A percentile compares a stretch with the other conserved stretches of the same genome.
Conservation (phyloP, 2,329 filamentous ascomycete species). For the Exophiala aquamarina region DNA sequence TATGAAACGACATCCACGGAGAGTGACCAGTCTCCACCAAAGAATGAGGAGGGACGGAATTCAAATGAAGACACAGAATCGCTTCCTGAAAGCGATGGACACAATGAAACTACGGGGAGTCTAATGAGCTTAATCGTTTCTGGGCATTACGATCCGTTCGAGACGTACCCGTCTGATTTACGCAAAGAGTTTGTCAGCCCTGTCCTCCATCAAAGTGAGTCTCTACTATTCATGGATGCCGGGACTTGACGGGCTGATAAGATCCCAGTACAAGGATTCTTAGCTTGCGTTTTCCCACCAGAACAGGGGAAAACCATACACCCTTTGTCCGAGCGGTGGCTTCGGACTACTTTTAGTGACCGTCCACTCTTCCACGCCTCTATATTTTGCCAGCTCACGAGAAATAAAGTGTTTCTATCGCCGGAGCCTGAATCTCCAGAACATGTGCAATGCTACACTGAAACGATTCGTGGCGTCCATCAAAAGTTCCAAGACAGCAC, state of each 20-base stretch:
- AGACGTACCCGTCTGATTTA: constrained; percentile 19
- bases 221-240: background rate
- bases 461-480: constrained; percentile 38
- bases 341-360: constrained; percentile 19
- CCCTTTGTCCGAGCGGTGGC: constrained; percentile 18
- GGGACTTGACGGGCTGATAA: background rate
- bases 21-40: constrained; percentile 10
- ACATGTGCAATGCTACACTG: constrained; percentile 26
- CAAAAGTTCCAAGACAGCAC: constrained; percentile 33
- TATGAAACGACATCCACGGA: constrained; percentile 11
- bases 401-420: constrained; percentile 14
- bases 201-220: constrained; percentile 19
- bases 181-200: constrained; percentile 20
- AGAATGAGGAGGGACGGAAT: constrained; percentile 10
- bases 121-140: constrained; percentile 15
- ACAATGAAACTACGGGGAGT: background rate
- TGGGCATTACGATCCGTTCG: constrained; percentile 17
- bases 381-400: constrained; percentile 22
- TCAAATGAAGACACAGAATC: constrained; percentile 3
- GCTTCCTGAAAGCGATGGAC: background rate
- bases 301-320: constrained; percentile 12
- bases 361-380: constrained; percentile 23
- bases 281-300: constrained; percentile 21
- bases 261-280: constrained; percentile 15
- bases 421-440: constrained; percentile 14